These are phyloP conservation scores for Blastocladiella britannica DNA, from an alignment of 192 early-diverging fungal genomes.

Conservation along the genomic window DNA sequence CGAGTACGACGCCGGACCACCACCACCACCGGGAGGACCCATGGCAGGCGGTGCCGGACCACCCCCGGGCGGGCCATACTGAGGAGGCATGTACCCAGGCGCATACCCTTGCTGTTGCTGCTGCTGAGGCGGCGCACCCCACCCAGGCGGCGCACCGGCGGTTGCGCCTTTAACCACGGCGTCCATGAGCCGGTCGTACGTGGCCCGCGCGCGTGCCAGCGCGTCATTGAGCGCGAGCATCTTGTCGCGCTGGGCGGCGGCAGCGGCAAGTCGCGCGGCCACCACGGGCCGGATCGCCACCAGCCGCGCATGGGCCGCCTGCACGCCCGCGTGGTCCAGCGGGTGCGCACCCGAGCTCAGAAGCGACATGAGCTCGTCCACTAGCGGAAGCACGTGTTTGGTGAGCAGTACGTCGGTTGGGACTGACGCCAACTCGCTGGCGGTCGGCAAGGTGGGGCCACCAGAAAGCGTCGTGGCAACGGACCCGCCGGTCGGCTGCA, in stretches of 20 bases:
- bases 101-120: no score
- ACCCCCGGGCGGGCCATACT: no score
- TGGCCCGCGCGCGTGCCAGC: neutral
- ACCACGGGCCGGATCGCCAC: neutral
- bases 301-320: neutral
- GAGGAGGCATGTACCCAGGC: no score
- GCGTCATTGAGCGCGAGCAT: neutral
- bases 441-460: neutral
- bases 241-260: neutral
- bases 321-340: neutral
- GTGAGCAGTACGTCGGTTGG: neutral
- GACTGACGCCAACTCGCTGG: neutral
- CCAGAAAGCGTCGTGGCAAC: neutral
- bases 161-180: no score
- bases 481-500: no score
- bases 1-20: no score
- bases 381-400: neutral
- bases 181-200: conserved; percentile 1
- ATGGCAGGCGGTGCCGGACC: no score
- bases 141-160: no score
- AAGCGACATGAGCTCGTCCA: conserved; percentile 3
- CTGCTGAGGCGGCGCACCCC: no score
- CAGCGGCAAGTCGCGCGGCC: no score
- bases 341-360: neutral
- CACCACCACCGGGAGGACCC: no score